Evolutionary conservation across 2,329 filamentous ascomycete species (phyloP).

Genomic region (Claviceps cyperi): DNA sequence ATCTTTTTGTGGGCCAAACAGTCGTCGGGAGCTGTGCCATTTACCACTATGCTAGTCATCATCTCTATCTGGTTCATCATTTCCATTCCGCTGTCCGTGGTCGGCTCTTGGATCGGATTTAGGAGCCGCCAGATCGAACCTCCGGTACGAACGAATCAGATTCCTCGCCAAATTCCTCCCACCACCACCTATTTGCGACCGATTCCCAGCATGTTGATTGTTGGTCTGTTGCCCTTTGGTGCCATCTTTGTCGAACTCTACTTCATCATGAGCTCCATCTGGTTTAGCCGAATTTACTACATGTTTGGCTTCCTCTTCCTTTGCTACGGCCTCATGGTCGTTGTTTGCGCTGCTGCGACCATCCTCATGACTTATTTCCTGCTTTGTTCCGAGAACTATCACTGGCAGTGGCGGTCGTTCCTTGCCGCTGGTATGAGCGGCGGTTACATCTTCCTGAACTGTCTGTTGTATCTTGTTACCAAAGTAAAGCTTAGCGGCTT

Average conservation of each 20-base stretch:
- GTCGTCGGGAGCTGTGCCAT: slow-evolving; percentile 86
- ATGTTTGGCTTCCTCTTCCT: slow-evolving; percentile 99
- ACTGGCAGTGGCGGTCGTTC: slow-evolving; percentile 98
- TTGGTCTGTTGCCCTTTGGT: slow-evolving; percentile 84
- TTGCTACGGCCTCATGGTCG: slow-evolving; percentile 93
- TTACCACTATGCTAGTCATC: slow-evolving; percentile 91
- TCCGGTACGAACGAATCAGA: slow-evolving; percentile 92
- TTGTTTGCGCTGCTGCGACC: slow-evolving; percentile 84
- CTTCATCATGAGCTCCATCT: slow-evolving; percentile 98
- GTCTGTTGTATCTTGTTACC: slow-evolving; percentile 78
- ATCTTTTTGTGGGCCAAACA: slow-evolving; percentile 90
- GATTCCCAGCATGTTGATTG: slow-evolving; percentile 79
- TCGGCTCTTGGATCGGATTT: slow-evolving; percentile 89
- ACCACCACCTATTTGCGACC: slow-evolving; percentile 70
- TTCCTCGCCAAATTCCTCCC: slow-evolving; percentile 88
- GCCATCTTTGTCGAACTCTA: slow-evolving; percentile 97
- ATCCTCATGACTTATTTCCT: slow-evolving; percentile 93
- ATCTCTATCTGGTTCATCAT: slow-evolving; percentile 95
- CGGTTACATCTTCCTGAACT: slow-evolving; percentile 82
- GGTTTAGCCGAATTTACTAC: slow-evolving; percentile 98
- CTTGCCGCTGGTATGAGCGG: slow-evolving; percentile 81
- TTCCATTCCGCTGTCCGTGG: slow-evolving; percentile 78
- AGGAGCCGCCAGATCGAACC: slow-evolving; percentile 55
- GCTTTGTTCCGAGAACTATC: slow-evolving; percentile 91
- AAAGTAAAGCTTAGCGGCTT: slow-evolving; percentile 75